These are phyloP conservation scores for Ophiostoma ulmi DNA, from an alignment of 2,329 filamentous ascomycete genomes.

Conservation along the genomic window DNA sequence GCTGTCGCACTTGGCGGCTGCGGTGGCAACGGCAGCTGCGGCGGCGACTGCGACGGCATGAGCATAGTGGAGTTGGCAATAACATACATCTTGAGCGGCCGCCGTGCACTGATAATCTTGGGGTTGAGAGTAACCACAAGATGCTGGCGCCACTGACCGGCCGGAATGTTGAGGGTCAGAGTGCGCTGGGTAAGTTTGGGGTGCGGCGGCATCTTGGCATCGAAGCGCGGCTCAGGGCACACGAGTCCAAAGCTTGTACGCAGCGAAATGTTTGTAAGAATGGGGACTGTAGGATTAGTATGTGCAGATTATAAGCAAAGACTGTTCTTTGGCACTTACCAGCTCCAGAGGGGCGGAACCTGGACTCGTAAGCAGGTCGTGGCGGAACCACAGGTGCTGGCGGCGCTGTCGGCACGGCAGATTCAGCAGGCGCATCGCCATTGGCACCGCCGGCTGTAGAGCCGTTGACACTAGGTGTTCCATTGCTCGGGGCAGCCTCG, in stretches of 20 bases:
- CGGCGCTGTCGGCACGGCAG: constrained; percentile 23
- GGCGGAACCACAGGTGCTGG: constrained; percentile 37
- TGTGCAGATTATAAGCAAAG: constrained; percentile 28
- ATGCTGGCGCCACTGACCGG: constrained; percentile 64
- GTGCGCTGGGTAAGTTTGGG: constrained; percentile 64
- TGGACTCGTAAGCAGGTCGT: constrained; percentile 33
- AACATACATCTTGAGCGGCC: constrained; percentile 73
- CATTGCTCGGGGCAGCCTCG: constrained; percentile 29
- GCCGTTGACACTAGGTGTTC: constrained; percentile 24
- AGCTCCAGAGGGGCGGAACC: constrained; percentile 40
- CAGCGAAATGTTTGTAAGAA: constrained; percentile 62
- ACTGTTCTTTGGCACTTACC: constrained; percentile 33
- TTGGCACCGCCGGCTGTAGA: constrained; percentile 13
- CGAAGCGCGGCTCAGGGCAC: constrained; percentile 53
- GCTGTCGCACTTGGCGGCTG: constrained; percentile 51
- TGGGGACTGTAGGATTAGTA: constrained; percentile 50
- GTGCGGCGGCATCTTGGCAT: constrained; percentile 61
- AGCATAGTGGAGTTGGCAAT: constrained; percentile 62
- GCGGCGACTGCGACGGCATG: constrained; percentile 45
- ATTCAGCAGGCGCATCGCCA: neutral
- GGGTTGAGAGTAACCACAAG: constrained; percentile 62
- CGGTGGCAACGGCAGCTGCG: constrained; percentile 49
- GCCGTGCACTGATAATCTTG: constrained; percentile 53
- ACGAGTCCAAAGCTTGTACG: constrained; percentile 63
- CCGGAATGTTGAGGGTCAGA: constrained; percentile 63